Conservation (phyloP, 805 yeast species). For the Ogataea sp. region DNA sequence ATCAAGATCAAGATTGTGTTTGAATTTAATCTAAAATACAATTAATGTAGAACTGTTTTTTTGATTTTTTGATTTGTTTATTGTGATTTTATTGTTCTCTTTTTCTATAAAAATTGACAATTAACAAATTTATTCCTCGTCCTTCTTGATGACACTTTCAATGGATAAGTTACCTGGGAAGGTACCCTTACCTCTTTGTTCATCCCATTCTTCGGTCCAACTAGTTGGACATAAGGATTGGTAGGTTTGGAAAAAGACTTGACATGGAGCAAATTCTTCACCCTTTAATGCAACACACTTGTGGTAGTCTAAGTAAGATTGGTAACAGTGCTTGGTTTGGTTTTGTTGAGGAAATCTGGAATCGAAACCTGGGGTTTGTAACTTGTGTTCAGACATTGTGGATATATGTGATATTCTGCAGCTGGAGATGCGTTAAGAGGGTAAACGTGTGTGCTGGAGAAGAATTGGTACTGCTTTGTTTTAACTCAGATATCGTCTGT, state of each 20-base stretch:
- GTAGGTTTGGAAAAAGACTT: constrained; percentile 88
- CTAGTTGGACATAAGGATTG: constrained; percentile 77
- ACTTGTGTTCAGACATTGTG: constrained; percentile 27
- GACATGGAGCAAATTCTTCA: constrained; percentile 96
- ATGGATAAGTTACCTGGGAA: constrained; percentile 32
- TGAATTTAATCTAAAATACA: neutral
- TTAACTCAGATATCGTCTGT: too few species aligned
- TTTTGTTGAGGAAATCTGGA: constrained; percentile 95
- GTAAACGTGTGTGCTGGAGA: too few species aligned
- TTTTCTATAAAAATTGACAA: neutral
- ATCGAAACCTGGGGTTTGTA: constrained; percentile 70
- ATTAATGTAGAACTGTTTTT: neutral
- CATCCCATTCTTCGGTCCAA: constrained; percentile 87
- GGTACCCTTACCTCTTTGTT: constrained; percentile 52
- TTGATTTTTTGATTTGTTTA: neutral
- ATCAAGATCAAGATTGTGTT: too few species aligned
- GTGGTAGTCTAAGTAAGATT: constrained; percentile 95
- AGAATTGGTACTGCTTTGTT: too few species aligned
- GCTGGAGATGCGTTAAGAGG: too few species aligned
- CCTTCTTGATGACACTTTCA: constrained; percentile 25
- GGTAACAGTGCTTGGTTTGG: constrained; percentile 98
- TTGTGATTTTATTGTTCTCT: too few species aligned
- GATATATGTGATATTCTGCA: too few species aligned
- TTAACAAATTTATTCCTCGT: constrained; percentile 3
- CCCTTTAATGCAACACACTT: constrained; percentile 96